These are phyloP conservation scores for Nannizziopsis arthrosporioides DNA, from an alignment of 2,329 filamentous ascomycete genomes.

Conservation along the genomic window DNA sequence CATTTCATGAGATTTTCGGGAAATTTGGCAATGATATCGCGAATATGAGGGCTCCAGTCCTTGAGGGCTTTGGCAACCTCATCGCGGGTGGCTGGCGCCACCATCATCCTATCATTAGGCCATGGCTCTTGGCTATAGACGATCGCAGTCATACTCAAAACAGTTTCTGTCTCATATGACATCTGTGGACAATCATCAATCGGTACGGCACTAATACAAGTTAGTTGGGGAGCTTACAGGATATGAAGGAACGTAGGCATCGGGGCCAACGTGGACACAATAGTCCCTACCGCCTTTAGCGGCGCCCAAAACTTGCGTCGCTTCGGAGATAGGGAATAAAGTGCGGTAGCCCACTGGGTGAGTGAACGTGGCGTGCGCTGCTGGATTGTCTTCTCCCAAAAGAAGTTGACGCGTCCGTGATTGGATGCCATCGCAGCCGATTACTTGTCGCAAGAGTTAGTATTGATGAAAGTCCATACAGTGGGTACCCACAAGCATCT, in stretches of 20 bases:
- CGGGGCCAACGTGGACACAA: conserved; percentile 2
- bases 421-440: conserved; percentile 56
- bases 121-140: not conserved
- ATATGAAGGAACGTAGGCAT: conserved; percentile 1
- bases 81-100: not conserved
- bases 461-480: not conserved
- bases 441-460: conserved; percentile 24
- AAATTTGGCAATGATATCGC: not conserved
- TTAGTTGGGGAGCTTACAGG: not conserved
- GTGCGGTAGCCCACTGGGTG: conserved; percentile 52
- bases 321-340: conserved; percentile 48
- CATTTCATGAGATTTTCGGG: conserved; percentile 7
- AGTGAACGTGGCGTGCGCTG: conserved; percentile 41
- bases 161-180: not conserved
- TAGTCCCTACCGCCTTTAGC: conserved; percentile 23
- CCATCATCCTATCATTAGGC: conserved; percentile 1
- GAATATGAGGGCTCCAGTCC: conserved; percentile 3
- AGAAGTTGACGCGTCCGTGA: conserved; percentile 43
- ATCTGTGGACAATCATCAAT: not conserved
- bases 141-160: not conserved
- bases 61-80: not conserved
- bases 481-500: conserved; percentile 26
- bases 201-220: too few species aligned
- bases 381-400: conserved; percentile 38
- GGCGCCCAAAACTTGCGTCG: conserved; percentile 38